Base-by-base conservation (phyloP, 495 filamentous ascomycete genomes). In the Podospora anserina region DNA sequence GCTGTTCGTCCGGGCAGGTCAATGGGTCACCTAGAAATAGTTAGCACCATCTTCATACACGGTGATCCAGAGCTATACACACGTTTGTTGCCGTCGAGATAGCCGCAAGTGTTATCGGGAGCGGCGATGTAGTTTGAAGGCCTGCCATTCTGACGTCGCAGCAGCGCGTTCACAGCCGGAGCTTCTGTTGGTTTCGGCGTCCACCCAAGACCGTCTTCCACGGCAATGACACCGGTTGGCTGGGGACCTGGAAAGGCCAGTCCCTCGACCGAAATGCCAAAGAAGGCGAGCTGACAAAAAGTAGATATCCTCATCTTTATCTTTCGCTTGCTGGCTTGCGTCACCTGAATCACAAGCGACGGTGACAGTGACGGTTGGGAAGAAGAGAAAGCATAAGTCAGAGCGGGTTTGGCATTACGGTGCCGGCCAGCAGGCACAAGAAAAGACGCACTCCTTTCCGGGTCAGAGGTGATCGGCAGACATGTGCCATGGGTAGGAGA, bases 41-140 rank as follows among this genome's bases (percentile, higher is more conserved):
- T 59, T 32, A 72, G 61, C 30, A 9, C 0, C 49, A 49, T 49
- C 26, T 59, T 27, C 62, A 4, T 11, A 16, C 5, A 23, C 27
- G 23, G 23, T 6, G 53, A 69, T n/a, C 26, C 18, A 5, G n/a
- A 55, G 18, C 23, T 44, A 68, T 56, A 63, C 72, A 57, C 69
- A 77, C 81, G 77, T 27, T 73, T 63, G 61, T 72, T 74, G 27
- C 77, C 82, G 44, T 70, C 69, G 26, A 85, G 67, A 66, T 75
- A 86, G 69, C 83, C 83, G 66, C 83, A 86, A 0, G 79, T 82
- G 71, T 82, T 82, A 67, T 86, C 83, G 7, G 81, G 79, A 16
- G 78, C 82, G 55, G 82, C 65, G 18, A 84, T 74, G 39, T 81
- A 77, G 3, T 75, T 80, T 32, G 75, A 66, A 6, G 62, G 72